Conservation (phyloP, 495 filamentous ascomycete genomes). For the Tetracladium setigerum region DNA sequence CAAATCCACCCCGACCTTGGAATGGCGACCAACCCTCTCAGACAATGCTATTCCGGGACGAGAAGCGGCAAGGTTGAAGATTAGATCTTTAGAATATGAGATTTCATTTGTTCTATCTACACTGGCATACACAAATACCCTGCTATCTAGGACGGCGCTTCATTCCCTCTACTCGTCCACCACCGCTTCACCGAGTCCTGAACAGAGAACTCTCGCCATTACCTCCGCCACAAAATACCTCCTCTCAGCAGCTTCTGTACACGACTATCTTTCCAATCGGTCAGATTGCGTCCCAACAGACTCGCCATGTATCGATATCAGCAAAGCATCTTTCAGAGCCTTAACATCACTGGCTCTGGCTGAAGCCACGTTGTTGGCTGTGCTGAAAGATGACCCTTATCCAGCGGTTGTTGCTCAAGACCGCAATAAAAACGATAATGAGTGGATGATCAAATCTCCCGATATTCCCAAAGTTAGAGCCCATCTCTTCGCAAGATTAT, state of each 20-base stretch:
- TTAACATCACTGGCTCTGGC: constrained; percentile 68
- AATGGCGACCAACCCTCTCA: constrained; percentile 81
- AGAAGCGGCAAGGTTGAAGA: constrained; percentile 51
- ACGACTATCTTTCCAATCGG: constrained; percentile 55
- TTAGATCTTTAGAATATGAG: constrained; percentile 77
- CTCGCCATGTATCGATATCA: constrained; percentile 51
- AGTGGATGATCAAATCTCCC: constrained; percentile 88
- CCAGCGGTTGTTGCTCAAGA: constrained; percentile 67
- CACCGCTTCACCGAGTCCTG: constrained; percentile 49
- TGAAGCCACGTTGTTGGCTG: constrained; percentile 82
- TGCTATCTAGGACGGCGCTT: constrained; percentile 54
- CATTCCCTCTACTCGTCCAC: constrained; percentile 45
- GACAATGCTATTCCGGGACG: constrained; percentile 45
- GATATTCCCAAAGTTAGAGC: constrained; percentile 84
- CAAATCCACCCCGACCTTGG: constrained; percentile 38
- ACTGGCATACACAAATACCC: constrained; percentile 62
- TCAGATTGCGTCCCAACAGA: constrained; percentile 15
- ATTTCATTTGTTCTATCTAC: constrained; percentile 70
- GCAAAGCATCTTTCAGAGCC: constrained; percentile 56
- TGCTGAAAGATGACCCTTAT: constrained; percentile 91
- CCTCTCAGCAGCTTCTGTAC: constrained; percentile 70
- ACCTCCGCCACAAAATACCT: constrained; percentile 69
- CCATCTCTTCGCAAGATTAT: constrained; percentile 77
- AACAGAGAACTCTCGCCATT: constrained; percentile 61
- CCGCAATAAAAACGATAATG: constrained; percentile 69